Percentiles rank a stretch among this genome's conserved stretches.
These are phyloP conservation scores for Cephaloascus albidus DNA, from an alignment of 805 yeast genomes.

Conservation along the genomic window DNA sequence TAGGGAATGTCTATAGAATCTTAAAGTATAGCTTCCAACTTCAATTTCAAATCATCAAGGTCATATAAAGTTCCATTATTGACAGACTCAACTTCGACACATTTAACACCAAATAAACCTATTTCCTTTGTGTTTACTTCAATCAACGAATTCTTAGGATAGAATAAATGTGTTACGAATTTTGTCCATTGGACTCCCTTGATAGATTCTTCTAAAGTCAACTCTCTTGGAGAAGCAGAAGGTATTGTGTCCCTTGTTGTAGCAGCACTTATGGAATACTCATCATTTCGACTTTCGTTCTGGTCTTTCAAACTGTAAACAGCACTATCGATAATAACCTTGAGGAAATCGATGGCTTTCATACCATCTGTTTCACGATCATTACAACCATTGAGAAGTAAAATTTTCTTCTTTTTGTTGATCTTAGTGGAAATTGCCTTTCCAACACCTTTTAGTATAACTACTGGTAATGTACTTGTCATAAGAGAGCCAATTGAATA, in stretches of 20 bases:
- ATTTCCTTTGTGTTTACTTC: conserved; percentile 34
- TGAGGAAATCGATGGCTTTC: conserved; percentile 49
- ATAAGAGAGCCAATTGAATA: conserved; percentile 83
- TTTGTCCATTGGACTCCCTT: conserved; percentile 23
- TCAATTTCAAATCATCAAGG: conserved; percentile 25
- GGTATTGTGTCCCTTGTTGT: conserved; percentile 4
- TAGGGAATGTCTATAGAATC: too few relatives aligned
- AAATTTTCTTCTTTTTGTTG: conserved; percentile 33
- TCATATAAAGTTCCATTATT: conserved; percentile 24
- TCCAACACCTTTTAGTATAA: conserved; percentile 67
- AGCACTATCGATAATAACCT: conserved; percentile 46
- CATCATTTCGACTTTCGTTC: conserved; percentile 4
- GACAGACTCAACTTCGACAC: conserved; percentile 28
- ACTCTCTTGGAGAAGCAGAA: conserved; percentile 1
- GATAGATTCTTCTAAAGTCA: conserved; percentile 1
- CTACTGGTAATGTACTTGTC: conserved; percentile 79
- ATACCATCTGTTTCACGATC: conserved; percentile 78
- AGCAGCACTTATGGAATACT: conserved; percentile 7
- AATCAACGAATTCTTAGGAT: conserved; percentile 41
- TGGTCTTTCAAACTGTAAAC: conserved; percentile 33
- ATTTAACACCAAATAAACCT: conserved; percentile 31
- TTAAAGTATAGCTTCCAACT: conserved; percentile 7
- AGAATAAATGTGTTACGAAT: conserved; percentile 57
- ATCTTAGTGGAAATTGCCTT: conserved; percentile 35
- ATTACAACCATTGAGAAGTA: conserved; percentile 61